Conservation (phyloP, 768 basidiomycete genomes). For the Suillus luteus region DNA sequence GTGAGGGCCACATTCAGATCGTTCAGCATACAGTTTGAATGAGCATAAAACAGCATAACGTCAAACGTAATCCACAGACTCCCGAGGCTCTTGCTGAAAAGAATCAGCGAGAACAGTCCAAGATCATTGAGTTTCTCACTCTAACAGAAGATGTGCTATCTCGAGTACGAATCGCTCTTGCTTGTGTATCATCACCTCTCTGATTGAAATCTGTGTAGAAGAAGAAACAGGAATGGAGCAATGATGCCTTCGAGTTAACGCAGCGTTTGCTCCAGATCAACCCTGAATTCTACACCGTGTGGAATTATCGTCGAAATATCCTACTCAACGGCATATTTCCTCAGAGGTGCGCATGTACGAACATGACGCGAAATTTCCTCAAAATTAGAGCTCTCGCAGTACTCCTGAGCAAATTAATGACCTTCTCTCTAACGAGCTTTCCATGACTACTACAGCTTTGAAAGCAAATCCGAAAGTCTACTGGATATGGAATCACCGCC, state of each 20-base stretch:
- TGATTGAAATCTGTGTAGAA: slow-evolving; percentile 52
- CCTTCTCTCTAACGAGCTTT: slow-evolving; percentile 70
- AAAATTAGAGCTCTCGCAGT: slow-evolving; percentile 40
- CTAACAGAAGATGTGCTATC: slow-evolving; percentile 64
- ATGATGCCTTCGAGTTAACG: slow-evolving; percentile 78
- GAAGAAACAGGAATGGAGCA: slow-evolving; percentile 63
- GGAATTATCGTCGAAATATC: slow-evolving; percentile 92
- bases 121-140: slow-evolving; percentile 74
- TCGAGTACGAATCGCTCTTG: slow-evolving; percentile 47
- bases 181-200: slow-evolving; percentile 7
- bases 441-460: slow-evolving; percentile 78
- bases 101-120: slow-evolving; percentile 68
- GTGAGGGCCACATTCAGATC: slow-evolving; percentile 21
- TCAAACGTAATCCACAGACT: slow-evolving; percentile 63
- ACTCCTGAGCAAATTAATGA: slow-evolving; percentile 61
- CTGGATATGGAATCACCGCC: slow-evolving; percentile 97
- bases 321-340: slow-evolving; percentile 72
- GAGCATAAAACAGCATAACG: slow-evolving; percentile 54
- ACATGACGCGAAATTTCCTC: neutral
- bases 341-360: slow-evolving; percentile 46
- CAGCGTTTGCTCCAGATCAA: slow-evolving; percentile 77
- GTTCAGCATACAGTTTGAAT: slow-evolving; percentile 9
- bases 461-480: slow-evolving; percentile 93
- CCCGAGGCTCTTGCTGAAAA: slow-evolving; percentile 64
- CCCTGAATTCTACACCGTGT: slow-evolving; percentile 94